These are phyloP conservation scores for Strobilomyces dryophilus DNA, from an alignment of 768 basidiomycete species.

Conservation along the genomic window DNA sequence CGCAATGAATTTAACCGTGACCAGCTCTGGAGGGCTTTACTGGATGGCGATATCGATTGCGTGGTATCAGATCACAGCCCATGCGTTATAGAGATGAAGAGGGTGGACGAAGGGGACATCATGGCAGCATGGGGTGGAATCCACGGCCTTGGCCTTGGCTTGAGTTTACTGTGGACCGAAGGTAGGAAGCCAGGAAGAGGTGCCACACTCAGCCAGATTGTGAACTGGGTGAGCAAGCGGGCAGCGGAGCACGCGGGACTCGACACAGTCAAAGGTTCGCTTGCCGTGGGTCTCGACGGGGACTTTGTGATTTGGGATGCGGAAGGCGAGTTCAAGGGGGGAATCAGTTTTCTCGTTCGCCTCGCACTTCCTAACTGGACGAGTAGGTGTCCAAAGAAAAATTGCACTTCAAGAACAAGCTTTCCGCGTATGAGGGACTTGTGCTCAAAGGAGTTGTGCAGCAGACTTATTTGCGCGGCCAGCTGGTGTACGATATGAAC, in stretches of 20 bases:
- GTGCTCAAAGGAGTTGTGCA: slow-evolving; percentile 66
- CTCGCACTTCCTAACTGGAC: slow-evolving; percentile 4
- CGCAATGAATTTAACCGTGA: slow-evolving; percentile 70
- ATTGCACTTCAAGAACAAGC: slow-evolving; percentile 89
- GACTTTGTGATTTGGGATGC: slow-evolving; percentile 88
- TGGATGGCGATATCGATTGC: slow-evolving; percentile 82
- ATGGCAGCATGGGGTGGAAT: slow-evolving; percentile 96
- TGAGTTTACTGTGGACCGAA: slow-evolving; percentile 90
- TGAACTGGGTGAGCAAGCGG: slow-evolving; percentile 70
- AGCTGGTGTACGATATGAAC: slow-evolving; percentile 52
- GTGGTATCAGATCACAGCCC: slow-evolving; percentile 97
- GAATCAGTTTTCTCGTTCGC: slow-evolving; percentile 3
- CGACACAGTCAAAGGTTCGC: slow-evolving; percentile 60
- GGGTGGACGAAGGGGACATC: slow-evolving; percentile 69
- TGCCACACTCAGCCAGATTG: slow-evolving; percentile 53
- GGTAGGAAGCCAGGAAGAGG: slow-evolving; percentile 48
- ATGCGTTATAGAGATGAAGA: slow-evolving; percentile 79
- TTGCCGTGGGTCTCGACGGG: slow-evolving; percentile 74
- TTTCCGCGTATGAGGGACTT: slow-evolving; percentile 85
- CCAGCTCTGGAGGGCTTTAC: slow-evolving; percentile 74
- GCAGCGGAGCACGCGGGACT: slow-evolving; percentile 83
- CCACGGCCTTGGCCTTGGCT: slow-evolving; percentile 82
- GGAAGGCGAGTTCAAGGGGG: slow-evolving; percentile 40
- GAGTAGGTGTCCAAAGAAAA: slow-evolving; percentile 65
- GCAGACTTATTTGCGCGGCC: slow-evolving; percentile 77